Base-by-base conservation (phyloP, 2,329 filamentous ascomycete genomes). In the Eutypella sp. region DNA sequence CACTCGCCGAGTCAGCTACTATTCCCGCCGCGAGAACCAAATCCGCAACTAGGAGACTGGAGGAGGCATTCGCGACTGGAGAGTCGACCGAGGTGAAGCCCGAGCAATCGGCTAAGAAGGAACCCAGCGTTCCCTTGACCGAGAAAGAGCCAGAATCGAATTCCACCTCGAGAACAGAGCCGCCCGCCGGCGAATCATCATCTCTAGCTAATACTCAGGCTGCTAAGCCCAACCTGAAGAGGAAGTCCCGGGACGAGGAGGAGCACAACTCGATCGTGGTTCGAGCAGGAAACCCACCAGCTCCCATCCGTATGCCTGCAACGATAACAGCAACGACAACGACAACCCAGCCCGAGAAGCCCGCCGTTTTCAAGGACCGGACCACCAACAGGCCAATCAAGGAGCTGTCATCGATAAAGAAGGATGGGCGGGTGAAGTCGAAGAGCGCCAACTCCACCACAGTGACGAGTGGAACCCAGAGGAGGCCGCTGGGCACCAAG, bases 211-310 rank as follows among this genome's bases (percentile, higher is more conserved):
- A 44, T n/a, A 42, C 53, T 40, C 61, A 59, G 44, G 49, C 57
- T 40, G 47, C 62, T 19, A 81, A 76, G 61, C 61, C 69, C 25
- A 73, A 74, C 40, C 70, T 77, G 43, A 84, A 84, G 67, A 69
- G 81, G 43, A 84, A 84, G 56, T 70, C 74, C 40, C 74, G 71
- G 42, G 68, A 72, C 27, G 69, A 75, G 40, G 79, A 83, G 16
- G 79, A 83, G 37, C 69, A 73, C 24, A 72, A n/a, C n/a, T n/a
- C n/a, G n/a, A n/a, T 73, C 22, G 64, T 62, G 9, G 51, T 49
- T 2, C 59, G 60, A 25, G 47, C 56, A 3, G 44, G 58, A 4
- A 73, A 67, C 51, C 55, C 64, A 1, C 61, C 59, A 45, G 57
- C 40, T 54, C 58, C 44, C 55, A 56, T 33, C 13, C 16, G n/a